Evolutionary conservation across 2,329 filamentous ascomycete species (phyloP), one percentile per base, ranked within the genome.

Genomic region (Penicillium brasilianum): DNA sequence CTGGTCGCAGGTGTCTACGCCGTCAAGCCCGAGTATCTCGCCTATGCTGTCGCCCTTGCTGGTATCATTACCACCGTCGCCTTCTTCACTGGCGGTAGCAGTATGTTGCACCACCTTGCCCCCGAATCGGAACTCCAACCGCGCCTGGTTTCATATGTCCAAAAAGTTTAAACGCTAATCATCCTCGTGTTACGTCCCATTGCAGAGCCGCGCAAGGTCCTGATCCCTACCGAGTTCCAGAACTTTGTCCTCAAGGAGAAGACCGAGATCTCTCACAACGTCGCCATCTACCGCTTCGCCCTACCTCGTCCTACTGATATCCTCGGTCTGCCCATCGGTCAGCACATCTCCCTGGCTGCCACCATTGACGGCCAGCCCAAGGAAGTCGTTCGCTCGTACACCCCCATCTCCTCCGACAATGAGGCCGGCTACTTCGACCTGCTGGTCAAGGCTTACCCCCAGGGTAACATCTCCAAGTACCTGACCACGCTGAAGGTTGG

Each of bases 291-390:
- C 85, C 93, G 95, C 74, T 97, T 98, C 83, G 85, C 86, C 67
- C 91, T 99, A 43, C 93, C 93, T 59, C 84, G 84, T 55, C 82
- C 88, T 43, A 89, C 83, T 71, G 87, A 91, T 69, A 92, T 97
- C 77, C 91, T 98, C 73, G 95, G 95, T 74, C 90, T 98, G 46
- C 94, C 95, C 69, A 98, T 98, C 82, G 95, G 95, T 75, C 95
- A 99, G 83, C 95, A 99, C 84, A 97, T 99, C 81, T 97, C 94
- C 65, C 92, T 99, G 75, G 92, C 90, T 69, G 94, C 93, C 58
- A 87, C 85, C 59, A 87, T 93, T 63, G 88, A 91, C 71, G 92
- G 92, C 75, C 84, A 85, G 71, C 83, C 83, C 68, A 94, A 95
- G 81, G 91, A 96, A 75, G 89, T 96, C 67, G 88, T 96, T 57